Percentiles rank a stretch among this genome's conserved stretches.
Conservation (phyloP, 768 basidiomycete species). For the Russula sp. region DNA sequence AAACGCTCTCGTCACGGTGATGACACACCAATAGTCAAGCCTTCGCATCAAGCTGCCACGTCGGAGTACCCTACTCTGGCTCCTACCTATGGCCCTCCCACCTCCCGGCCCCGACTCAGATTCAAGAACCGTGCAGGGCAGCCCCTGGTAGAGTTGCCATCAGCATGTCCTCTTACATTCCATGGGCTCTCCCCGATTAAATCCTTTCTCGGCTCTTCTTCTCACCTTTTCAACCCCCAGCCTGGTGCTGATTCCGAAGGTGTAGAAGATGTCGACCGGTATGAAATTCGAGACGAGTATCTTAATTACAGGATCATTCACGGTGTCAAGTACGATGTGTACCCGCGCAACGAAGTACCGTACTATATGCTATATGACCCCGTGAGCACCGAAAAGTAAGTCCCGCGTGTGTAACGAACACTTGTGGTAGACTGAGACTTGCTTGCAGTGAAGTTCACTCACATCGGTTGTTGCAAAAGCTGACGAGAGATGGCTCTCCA, state of each 20-base stretch:
- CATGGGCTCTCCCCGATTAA: slow-evolving; percentile 6
- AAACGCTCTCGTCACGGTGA: not conserved
- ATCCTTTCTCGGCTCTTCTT: slow-evolving; percentile 10
- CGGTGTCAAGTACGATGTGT: slow-evolving; percentile 4
- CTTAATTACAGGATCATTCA: slow-evolving; percentile 1
- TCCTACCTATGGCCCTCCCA: not conserved
- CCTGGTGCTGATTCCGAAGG: not conserved
- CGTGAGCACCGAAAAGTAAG: slow-evolving; percentile 11
- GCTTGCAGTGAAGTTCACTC: slow-evolving; percentile 53
- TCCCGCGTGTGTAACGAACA: not conserved
- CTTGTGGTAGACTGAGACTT: slow-evolving; percentile 19
- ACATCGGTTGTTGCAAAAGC: slow-evolving; percentile 43
- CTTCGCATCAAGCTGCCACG: not conserved
- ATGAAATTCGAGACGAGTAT: not conserved
- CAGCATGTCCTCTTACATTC: not conserved
- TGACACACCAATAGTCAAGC: not conserved
- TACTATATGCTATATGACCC: slow-evolving; percentile 11
- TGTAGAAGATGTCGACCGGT: not conserved
- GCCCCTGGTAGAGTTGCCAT: not conserved
- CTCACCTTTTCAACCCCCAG: not conserved
- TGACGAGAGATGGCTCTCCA: slow-evolving; percentile 49
- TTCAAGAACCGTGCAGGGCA: not conserved
- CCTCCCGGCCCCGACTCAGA: not conserved
- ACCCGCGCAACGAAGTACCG: slow-evolving; percentile 9
- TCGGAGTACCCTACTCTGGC: not conserved